Evolutionary conservation across 2,329 filamentous ascomycete genomes (phyloP).

Genomic region (Botrytis cinerea): DNA sequence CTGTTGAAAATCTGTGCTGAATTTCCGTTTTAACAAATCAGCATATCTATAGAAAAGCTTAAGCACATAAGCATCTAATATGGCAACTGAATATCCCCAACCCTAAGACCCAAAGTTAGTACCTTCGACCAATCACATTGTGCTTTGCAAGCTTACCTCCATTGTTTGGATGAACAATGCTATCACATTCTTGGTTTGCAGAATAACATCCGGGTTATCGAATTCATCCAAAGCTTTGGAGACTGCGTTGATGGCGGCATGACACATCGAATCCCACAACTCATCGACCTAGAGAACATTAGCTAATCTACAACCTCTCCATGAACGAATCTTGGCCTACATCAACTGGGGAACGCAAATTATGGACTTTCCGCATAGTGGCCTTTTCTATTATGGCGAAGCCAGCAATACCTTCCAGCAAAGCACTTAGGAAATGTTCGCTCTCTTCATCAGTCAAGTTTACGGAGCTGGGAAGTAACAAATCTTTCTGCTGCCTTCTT

Average conservation of each 20-base stretch:
- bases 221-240: conserved; percentile 75
- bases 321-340: conserved; percentile 50
- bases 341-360: conserved; percentile 79
- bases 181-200: conserved; percentile 94
- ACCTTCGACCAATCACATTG: background rate
- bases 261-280: conserved; percentile 97
- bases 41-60: conserved; percentile 87
- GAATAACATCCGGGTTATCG: conserved; percentile 82
- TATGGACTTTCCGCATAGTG: conserved; percentile 83
- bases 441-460: conserved; percentile 82
- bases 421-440: conserved; percentile 75
- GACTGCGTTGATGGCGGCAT: conserved; percentile 79
- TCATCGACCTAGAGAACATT: conserved; percentile 75
- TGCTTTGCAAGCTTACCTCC: conserved; percentile 63
- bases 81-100: conserved; percentile 83
- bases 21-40: conserved; percentile 83
- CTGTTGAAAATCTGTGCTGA: conserved; percentile 95
- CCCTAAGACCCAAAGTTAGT: conserved; percentile 53
- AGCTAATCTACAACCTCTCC: conserved; percentile 21
- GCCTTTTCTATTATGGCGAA: conserved; percentile 96
- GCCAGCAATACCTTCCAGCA: conserved; percentile 90
- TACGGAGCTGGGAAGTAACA: conserved; percentile 76
- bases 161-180: conserved; percentile 97
- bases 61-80: conserved; percentile 83
- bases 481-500: conserved; percentile 84